Base-by-base conservation (phyloP, 169 alveolate species). In the Plasmodium vinckei region DNA sequence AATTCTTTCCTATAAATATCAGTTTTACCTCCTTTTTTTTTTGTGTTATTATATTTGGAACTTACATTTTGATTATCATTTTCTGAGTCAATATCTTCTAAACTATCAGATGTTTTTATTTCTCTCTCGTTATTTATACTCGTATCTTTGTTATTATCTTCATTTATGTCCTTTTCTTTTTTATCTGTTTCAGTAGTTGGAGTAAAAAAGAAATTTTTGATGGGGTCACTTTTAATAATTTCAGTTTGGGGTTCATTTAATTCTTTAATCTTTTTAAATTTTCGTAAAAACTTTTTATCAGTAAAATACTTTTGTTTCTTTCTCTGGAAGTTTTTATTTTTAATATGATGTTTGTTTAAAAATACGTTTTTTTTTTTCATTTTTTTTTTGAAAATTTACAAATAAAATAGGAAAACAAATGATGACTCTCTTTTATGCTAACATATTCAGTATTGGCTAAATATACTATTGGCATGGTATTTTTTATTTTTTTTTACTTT, bases 201-300 rank as follows among this genome's bases (percentile, higher is more conserved):
- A n/a, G 90, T 68, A 46, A 67, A 79, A 15, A 79, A 79, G 60
- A 79, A 79, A 51, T 79, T 57, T 57, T 79, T 54, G 10, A 79
- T 79, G 9, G 90, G 90, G 63, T 79, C 90, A 9, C 33, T 79
- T 7, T 68, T 51, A 46, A 54, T 42, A 1, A 67, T 7, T 44
- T 79, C 69, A 25, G 47, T 67, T 46, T 53, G 47, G 5, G 61
- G 23, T 21, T 44, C 90, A 51, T 65, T 59, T 5, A n/a, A 9
- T 19, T 65, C 21, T 67, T 44, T 69, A 10, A 23, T 42, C 47
- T 79, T 79, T 79, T 79, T 79, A 54, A 25, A 79, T 46, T 79
- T 79, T 15, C 90, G 57, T 7, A 79, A 82, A 67, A 79, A 79
- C 39, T 79, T 79, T n/a, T 79, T 71, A 59, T 79, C 90, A 4